Percentiles rank a stretch among this genome's conserved stretches.
These are phyloP conservation scores for Talaromyces liani DNA, from an alignment of 495 filamentous ascomycete species.

Conservation along the genomic window DNA sequence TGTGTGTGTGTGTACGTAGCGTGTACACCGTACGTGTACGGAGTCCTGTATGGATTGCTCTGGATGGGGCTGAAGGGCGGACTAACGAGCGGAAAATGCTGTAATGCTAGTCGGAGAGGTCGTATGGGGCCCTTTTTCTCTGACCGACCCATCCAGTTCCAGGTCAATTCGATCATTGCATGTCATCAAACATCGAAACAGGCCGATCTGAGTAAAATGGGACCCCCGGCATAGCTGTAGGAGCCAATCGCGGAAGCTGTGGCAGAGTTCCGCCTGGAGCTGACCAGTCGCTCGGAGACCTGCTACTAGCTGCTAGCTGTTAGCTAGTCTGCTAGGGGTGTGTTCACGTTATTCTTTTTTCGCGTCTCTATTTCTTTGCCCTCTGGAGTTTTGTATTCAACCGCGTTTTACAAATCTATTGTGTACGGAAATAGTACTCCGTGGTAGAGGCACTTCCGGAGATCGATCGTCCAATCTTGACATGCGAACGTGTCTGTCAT, in stretches of 20 bases:
- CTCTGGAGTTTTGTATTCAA: not conserved
- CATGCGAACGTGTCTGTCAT: conserved; percentile 1
- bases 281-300: conserved; percentile 9
- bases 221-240: not conserved
- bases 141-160: conserved; percentile 2
- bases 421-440: conserved; percentile 2
- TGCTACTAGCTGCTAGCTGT: not conserved
- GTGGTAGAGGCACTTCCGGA: not conserved
- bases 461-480: not conserved
- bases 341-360: not conserved
- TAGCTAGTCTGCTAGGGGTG: not conserved
- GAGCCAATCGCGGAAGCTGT: conserved; percentile 8
- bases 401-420: not conserved
- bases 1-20: not conserved
- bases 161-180: conserved; percentile 1
- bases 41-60: not conserved
- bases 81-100: not conserved
- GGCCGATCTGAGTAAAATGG: conserved; percentile 2
- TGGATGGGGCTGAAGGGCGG: conserved; percentile 2
- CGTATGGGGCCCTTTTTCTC: conserved; percentile 3
- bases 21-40: not conserved
- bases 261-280: conserved; percentile 4
- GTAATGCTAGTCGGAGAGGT: conserved; percentile 2
- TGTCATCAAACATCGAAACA: conserved; percentile 6
- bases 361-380: not conserved